phyloP scores from a whole-genome alignment of 23 red algal species.

The Gracilariopsis chorda region DNA sequence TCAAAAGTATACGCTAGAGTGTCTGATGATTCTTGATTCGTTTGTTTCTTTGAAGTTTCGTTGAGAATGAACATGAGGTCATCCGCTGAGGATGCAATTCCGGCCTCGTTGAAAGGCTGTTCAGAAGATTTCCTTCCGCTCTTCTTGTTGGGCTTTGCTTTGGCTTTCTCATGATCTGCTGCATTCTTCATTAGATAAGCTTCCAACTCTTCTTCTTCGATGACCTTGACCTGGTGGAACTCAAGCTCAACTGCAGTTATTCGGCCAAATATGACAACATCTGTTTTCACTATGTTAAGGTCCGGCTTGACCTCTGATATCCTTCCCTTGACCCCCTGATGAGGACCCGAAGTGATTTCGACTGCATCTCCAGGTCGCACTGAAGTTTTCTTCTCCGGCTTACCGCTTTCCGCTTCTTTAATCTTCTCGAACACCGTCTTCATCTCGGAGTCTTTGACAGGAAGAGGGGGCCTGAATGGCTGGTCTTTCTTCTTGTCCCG shows the following conservation, averaged over 20 bases:
- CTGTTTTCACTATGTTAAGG: slow-evolving; percentile 28
- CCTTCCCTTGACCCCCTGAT: slow-evolving; percentile 20
- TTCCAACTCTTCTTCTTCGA: slow-evolving; percentile 18
- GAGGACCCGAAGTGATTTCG: slow-evolving; percentile 20
- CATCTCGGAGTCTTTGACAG: slow-evolving; percentile 67
- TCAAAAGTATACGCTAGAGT: not conserved
- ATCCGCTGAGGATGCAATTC: slow-evolving; percentile 30
- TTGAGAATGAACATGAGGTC: slow-evolving; percentile 35
- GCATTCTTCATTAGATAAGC: not conserved
- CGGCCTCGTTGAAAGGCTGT: not conserved
- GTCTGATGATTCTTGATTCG: not conserved
- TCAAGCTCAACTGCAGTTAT: slow-evolving; percentile 42
- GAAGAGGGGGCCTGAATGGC: slow-evolving; percentile 61
- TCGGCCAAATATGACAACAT: slow-evolving; percentile 35
- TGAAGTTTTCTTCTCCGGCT: slow-evolving; percentile 39
- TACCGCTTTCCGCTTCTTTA: slow-evolving; percentile 12
- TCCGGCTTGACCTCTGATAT: slow-evolving; percentile 43
- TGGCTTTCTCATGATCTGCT: not conserved
- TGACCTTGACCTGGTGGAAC: slow-evolving; percentile 35
- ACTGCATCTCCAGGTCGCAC: slow-evolving; percentile 56
- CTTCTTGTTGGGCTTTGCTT: not conserved
- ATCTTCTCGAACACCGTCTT: slow-evolving; percentile 56
- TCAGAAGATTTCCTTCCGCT: not conserved
- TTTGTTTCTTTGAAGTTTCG: not conserved
- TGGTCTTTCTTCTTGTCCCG: slow-evolving; percentile 59